Base-by-base conservation (phyloP, 2,329 filamentous ascomycete genomes). In the Alternaria triticina region DNA sequence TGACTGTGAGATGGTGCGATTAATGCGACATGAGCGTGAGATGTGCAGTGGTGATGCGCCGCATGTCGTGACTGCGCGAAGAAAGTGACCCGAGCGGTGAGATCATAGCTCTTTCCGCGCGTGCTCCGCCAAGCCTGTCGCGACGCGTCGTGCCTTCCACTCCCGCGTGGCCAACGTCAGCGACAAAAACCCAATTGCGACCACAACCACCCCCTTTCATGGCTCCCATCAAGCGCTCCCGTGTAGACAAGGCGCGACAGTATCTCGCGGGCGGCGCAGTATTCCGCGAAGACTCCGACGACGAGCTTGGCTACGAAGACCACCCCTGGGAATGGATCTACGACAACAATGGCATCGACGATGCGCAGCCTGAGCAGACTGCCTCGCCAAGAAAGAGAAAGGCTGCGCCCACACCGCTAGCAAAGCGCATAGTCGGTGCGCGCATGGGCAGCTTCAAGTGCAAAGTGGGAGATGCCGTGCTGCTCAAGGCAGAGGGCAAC, bases 401-500 rank as follows among this genome's bases (percentile, higher is more conserved):
- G 54, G 69, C 72, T 12, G 66, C 71, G 5, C 54, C 67, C 8
- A 40, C 65, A 9, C 50, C 60, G 45, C 50, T 62, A 15, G 72
- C 81, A 23, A 78, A 70, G 50, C 85, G 82, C 60, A 96, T 97
- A 47, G 79, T 96, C 44, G 96, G 93, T 5, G 96, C 95, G 20
- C 88, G 88, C 25, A 94, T 94, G 86, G 94, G 94, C 23, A 84
- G 79, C 12, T 97, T 97, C 68, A 87, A 91, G 75, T 97, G 94
- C 81, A 86, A 83, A 57, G 78, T 97, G 40, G 96, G 96, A 47
- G 94, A 99, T 75, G 87, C 89, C 20, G 90, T 98, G 36, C 84
- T 98, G 44, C 85, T 99, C 59, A 96, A 97, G 79, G 93, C 94
- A 1, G 93, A 96, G 43, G 93, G 92, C 44, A 93, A 93, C 68